Evolutionary conservation across 2,329 filamentous ascomycete species (phyloP), one percentile per base, ranked within the genome.

Genomic region (Stagonosporopsis tanaceti): DNA sequence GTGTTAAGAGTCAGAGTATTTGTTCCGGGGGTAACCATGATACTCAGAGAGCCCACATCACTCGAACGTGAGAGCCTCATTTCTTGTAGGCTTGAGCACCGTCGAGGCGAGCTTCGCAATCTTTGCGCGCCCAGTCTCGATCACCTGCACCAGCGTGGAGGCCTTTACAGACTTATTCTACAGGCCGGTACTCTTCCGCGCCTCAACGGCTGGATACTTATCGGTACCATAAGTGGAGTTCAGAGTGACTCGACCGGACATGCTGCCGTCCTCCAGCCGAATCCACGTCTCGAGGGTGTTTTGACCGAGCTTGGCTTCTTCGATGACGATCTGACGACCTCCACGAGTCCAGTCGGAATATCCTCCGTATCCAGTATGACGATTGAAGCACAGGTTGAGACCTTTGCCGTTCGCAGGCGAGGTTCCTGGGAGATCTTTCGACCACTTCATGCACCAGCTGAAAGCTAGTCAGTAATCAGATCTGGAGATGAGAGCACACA

Each of bases 331-430:
- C 63, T 88, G 84, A 1, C 87, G 78, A 4, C 82, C 81, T 1
- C 88, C 89, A 0, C 88, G 82, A 9, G 83, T 82, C 84, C 85
- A 89, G 42, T 80, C 63, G 0, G 87, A 86, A 63, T 91, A 91
- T 0, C 89, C 89, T 0, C 88, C 89, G 53, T 91, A 91, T 0
- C 89, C 89, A 0, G 86, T 83, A 63, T 89, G 88, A 62, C 89
- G 85, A 5, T 87, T 86, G 62, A 85, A 86, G 66, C 88, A 90
- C 63, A 83, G 57, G 40, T 75, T 69, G 6, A 79, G 50, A 1
- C 80, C 81, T 53, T 79, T 81, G 0, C 81, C 82, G 0, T 71
- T 73, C 2, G 76, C 25, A 17, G 66, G 67, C 14, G 42, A 52
- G n/a, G 69, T 69, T 41, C 68, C 71, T 1, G 72, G 63, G 3